phyloP scores from a whole-genome alignment of 768 basidiomycete species.

The Cyclocybe cylindracea region DNA sequence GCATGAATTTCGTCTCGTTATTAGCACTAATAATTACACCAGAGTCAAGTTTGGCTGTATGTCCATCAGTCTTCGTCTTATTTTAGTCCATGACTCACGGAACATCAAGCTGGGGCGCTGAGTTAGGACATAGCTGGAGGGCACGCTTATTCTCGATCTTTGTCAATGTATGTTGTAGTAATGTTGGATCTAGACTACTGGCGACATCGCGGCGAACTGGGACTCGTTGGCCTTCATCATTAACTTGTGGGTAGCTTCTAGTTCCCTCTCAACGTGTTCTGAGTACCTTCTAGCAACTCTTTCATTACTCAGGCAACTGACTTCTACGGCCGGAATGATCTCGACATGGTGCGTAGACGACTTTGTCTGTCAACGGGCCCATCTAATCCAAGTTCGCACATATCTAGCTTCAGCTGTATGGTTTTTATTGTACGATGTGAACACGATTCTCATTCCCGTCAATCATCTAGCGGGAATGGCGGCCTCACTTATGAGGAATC shows the following conservation, averaged over 20 bases:
- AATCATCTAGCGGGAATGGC: slow-evolving; percentile 56
- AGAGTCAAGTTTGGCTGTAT: slow-evolving; percentile 22
- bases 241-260: slow-evolving; percentile 45
- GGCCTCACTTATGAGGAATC: slow-evolving; percentile 59
- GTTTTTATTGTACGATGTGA: background rate
- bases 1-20: background rate
- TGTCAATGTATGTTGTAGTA: background rate
- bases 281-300: slow-evolving; percentile 48
- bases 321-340: slow-evolving; percentile 67
- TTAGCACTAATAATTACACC: background rate
- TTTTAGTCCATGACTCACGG: background rate
- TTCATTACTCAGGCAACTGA: slow-evolving; percentile 65
- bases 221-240: slow-evolving; percentile 56
- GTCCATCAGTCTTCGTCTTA: background rate
- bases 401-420: slow-evolving; percentile 54
- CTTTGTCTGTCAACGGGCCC: background rate
- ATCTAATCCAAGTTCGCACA: background rate
- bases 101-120: slow-evolving; percentile 47
- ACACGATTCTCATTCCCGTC: background rate
- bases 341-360: slow-evolving; percentile 55
- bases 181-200: slow-evolving; percentile 39
- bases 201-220: slow-evolving; percentile 39
- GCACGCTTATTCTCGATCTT: slow-evolving; percentile 30
- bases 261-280: background rate
- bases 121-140: slow-evolving; percentile 69